Evolutionary conservation across 2,329 filamentous ascomycete species (phyloP), one percentile per base, ranked within the genome.

Genomic region (Microascus cirrosus): DNA sequence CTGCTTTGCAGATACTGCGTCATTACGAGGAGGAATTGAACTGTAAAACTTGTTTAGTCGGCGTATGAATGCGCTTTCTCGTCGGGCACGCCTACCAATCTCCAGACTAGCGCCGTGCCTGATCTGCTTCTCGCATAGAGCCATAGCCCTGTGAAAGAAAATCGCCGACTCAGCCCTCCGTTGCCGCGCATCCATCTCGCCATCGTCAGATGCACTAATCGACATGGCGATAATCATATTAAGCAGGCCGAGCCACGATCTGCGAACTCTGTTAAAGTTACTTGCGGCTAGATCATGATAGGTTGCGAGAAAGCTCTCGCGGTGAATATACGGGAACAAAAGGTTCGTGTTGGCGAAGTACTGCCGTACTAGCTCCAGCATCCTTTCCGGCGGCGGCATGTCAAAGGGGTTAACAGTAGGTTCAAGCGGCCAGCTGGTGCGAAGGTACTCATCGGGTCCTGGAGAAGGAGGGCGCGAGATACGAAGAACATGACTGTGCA

Each of bases 171-270:
- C 63, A 6, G 64, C 64, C 24, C 67, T 66, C 36, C 74, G 65
- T 24, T 71, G 66, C n/a, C 66, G 63, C 2, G 70, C 61, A 10
- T 65, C 65, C 1, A 68, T 56, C 5, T 63, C 62, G 8, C 57
- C 62, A 24, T 65, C 63, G 35, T 64, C 62, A 18, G 60, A 67
- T 0, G 69, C 67, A 22, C 66, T 72, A 15, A 67, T 70, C 1
- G 73, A 70, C 66, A 78, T 71, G 3, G 75, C 74, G 18, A 78
- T 65, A 2, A 78, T 69, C 42, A 76, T 73, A 58, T 78, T 77
- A 1, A 79, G 62, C 11, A 77, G 62, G 1, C 72, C 73, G 0
- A 78, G 67, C 76, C 75, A 78, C 0, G 74, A 72, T 42, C 71
- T 69, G 3, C 74, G 66, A 0, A 71, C 70, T n/a, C 63, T 52